Evolutionary conservation across 2,329 filamentous ascomycete species (phyloP).

Genomic region (Ophiostoma australiae): DNA sequence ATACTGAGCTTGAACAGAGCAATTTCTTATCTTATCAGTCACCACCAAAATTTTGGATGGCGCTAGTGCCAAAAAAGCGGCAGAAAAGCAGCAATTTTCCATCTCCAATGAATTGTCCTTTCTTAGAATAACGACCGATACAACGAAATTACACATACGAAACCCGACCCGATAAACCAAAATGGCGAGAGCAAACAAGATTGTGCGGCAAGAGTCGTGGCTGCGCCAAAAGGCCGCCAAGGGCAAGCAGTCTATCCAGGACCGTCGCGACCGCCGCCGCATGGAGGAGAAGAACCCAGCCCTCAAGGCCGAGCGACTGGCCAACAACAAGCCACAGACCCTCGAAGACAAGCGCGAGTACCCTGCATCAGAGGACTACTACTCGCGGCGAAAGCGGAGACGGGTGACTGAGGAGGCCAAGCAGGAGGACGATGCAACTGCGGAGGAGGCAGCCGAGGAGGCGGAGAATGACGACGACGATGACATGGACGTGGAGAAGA

Average conservation of each 20-base stretch:
- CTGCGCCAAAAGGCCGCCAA: slow-evolving; percentile 58
- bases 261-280: slow-evolving; percentile 72
- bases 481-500: slow-evolving; percentile 27
- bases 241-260: slow-evolving; percentile 63
- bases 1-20: not conserved
- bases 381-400: slow-evolving; percentile 53
- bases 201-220: slow-evolving; percentile 71
- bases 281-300: slow-evolving; percentile 80
- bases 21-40: slow-evolving; percentile 16
- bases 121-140: not conserved
- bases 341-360: slow-evolving; percentile 85
- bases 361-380: slow-evolving; percentile 67
- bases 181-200: slow-evolving; percentile 59
- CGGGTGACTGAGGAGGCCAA: slow-evolving; percentile 43
- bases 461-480: slow-evolving; percentile 42
- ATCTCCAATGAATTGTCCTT: not conserved
- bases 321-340: slow-evolving; percentile 72
- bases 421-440: slow-evolving; percentile 44
- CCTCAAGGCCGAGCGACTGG: slow-evolving; percentile 66
- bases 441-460: slow-evolving; percentile 39
- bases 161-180: not conserved
- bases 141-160: not conserved
- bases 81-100: slow-evolving; percentile 15
- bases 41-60: slow-evolving; percentile 17
- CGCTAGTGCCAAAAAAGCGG: slow-evolving; percentile 21